phyloP scores from a whole-genome alignment of 169 alveolate species.

The Cyclospora cayetanensis region DNA sequence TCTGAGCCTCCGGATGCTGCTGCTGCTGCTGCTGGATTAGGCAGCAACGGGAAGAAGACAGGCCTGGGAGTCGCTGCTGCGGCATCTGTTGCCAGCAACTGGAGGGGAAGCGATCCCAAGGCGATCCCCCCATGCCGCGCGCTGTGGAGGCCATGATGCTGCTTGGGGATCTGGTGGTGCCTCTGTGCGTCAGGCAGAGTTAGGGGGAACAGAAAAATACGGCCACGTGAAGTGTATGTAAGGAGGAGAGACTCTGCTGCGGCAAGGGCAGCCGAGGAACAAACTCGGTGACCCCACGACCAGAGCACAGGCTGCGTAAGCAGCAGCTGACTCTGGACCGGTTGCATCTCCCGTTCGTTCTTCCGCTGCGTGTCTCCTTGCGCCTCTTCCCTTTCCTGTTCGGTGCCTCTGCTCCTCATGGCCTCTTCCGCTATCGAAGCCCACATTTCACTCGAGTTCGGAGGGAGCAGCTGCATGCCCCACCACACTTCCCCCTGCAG shows the following conservation, averaged over 20 bases:
- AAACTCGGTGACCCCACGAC: slow-evolving; percentile 8
- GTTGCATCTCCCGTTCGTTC: not conserved
- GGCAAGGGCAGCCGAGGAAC: not conserved
- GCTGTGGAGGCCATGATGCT: not conserved
- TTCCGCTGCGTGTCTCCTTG: no score
- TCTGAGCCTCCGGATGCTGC: not conserved
- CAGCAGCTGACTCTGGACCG: slow-evolving; percentile 42
- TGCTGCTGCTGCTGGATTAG: slow-evolving; percentile 18
- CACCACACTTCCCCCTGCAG: slow-evolving; percentile 3
- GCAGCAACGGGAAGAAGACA: not conserved
- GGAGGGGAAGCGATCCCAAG: slow-evolving; percentile 6
- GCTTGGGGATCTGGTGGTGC: slow-evolving; percentile 7
- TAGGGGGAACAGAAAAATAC: slow-evolving; percentile 18
- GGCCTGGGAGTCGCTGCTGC: slow-evolving; percentile 2
- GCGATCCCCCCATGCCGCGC: slow-evolving; percentile 21
- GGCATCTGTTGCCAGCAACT: slow-evolving; percentile 12
- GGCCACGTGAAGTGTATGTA: slow-evolving; percentile 3
- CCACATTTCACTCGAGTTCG: not conserved
- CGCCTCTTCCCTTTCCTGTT: no score
- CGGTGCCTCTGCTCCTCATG: not conserved
- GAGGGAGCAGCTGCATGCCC: slow-evolving; percentile 14
- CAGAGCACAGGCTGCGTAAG: not conserved
- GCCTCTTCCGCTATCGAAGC: not conserved
- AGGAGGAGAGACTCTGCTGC: slow-evolving; percentile 37
- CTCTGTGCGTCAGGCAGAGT: not conserved